phyloP scores from a whole-genome alignment of 345 rosid species.

The Rhodomyrtus tomentosa region DNA sequence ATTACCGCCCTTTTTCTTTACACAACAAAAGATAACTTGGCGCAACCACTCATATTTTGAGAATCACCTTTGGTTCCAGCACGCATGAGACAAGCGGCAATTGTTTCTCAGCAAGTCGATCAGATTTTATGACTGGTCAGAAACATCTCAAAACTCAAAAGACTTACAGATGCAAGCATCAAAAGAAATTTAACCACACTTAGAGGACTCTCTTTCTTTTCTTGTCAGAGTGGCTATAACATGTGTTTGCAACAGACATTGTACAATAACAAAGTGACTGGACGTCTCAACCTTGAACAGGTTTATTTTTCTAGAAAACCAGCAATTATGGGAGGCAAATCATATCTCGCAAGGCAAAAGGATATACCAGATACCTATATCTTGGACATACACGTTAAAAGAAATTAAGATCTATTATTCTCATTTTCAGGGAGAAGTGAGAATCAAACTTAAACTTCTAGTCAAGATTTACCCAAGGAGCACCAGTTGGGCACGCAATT shows the following conservation, averaged over 20 bases:
- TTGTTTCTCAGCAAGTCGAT: background rate
- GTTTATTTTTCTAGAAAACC: background rate
- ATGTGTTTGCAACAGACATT: background rate
- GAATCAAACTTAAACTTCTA: background rate
- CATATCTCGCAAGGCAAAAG: background rate
- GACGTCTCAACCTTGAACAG: background rate
- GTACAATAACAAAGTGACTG: background rate
- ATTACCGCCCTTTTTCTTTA: background rate
- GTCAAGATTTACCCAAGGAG: background rate
- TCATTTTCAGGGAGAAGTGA: background rate
- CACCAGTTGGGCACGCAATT: background rate
- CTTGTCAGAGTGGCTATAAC: background rate
- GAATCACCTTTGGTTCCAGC: background rate
- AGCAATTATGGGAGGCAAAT: background rate
- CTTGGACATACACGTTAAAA: background rate
- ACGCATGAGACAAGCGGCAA: background rate
- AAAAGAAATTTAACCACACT: background rate
- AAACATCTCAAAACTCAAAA: background rate
- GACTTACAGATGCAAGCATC: background rate
- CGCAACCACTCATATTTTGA: background rate
- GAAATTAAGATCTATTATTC: background rate
- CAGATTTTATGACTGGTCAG: background rate
- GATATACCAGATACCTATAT: background rate
- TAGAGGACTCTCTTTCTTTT: background rate
- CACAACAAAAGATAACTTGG: background rate